These are phyloP conservation scores for Globisporangium megalacanthum DNA, from an alignment of 352 stramenopile genomes.

Conservation along the genomic window DNA sequence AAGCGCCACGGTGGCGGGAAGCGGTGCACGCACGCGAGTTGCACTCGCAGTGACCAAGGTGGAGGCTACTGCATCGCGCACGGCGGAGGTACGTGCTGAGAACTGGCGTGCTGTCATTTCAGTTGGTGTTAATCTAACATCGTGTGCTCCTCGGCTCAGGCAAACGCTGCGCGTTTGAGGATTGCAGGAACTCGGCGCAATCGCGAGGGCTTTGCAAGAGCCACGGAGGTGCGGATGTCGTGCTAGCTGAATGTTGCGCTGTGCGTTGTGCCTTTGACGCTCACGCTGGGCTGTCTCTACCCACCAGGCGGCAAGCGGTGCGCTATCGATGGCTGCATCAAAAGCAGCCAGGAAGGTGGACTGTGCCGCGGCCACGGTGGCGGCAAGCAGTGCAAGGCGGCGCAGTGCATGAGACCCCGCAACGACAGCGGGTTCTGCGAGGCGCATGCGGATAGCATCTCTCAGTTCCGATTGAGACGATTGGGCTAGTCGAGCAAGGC, in stretches of 20 bases:
- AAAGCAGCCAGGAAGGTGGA: constrained; percentile 67
- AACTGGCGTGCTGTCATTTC: not conserved
- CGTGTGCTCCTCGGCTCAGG: constrained; percentile 14
- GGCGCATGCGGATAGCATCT: not conserved
- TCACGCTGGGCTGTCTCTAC: not conserved
- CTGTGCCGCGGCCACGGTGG: constrained; percentile 61
- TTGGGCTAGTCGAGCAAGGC: not conserved
- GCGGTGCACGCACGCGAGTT: constrained; percentile 50
- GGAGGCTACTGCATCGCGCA: constrained; percentile 80
- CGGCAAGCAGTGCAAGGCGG: constrained; percentile 23
- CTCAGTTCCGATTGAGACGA: not conserved
- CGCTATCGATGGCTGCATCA: constrained; percentile 40
- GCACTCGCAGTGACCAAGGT: constrained; percentile 76
- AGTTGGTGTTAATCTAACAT: no score
- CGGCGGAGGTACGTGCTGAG: constrained; percentile 53
- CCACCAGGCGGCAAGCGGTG: constrained; percentile 63
- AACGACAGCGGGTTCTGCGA: constrained; percentile 25
- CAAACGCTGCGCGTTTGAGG: constrained; percentile 54
- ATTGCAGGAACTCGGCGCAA: constrained; percentile 78
- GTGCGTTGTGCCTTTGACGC: not conserved
- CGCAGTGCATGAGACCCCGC: constrained; percentile 22
- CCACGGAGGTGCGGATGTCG: constrained; percentile 53
- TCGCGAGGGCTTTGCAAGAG: constrained; percentile 82
- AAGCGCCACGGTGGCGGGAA: constrained; percentile 85
- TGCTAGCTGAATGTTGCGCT: not conserved